A percentile compares a stretch with the other conserved stretches of the same genome.
phyloP scores from a whole-genome alignment of 2,329 filamentous ascomycete species.

The Ceratocystis destructans region DNA sequence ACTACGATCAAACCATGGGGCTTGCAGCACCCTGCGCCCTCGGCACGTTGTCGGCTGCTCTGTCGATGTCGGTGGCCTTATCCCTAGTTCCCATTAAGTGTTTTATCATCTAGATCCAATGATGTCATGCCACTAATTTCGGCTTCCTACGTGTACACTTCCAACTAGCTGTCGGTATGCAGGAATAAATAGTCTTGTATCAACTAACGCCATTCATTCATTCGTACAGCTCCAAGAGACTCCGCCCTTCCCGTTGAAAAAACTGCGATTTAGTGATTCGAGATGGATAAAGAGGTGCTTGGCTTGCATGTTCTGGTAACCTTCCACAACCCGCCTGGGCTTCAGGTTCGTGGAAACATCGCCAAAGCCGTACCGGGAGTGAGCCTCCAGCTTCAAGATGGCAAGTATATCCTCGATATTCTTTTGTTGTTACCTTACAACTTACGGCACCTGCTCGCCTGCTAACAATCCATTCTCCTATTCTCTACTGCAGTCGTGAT shows the following conservation, averaged over 20 bases:
- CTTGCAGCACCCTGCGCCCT: not conserved
- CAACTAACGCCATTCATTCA: not conserved
- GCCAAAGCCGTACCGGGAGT: slow-evolving; percentile 52
- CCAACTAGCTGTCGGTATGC: not conserved
- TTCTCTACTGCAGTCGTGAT: not conserved
- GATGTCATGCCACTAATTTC: slow-evolving; percentile 8
- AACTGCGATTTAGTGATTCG: not conserved
- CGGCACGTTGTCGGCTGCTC: not conserved
- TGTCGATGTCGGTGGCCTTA: not conserved
- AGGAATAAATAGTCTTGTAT: no score
- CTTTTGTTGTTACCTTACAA: not conserved
- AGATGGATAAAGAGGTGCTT: slow-evolving; percentile 44
- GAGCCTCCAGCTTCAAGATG: slow-evolving; percentile 57
- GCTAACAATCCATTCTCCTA: not conserved
- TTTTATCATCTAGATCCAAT: not conserved
- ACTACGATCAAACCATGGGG: not conserved
- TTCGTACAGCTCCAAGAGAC: not conserved
- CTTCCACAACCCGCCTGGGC: slow-evolving; percentile 50
- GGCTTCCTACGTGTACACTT: slow-evolving; percentile 6
- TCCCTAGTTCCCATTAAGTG: not conserved
- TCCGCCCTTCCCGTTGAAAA: not conserved
- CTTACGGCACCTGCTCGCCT: no score
- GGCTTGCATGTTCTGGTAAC: slow-evolving; percentile 65
- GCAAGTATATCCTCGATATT: slow-evolving; percentile 32
- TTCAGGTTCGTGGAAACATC: slow-evolving; percentile 55